These are phyloP conservation scores for Tetradesmus lagerheimii DNA, from an alignment of 139 green algal genomes.

Conservation along the genomic window DNA sequence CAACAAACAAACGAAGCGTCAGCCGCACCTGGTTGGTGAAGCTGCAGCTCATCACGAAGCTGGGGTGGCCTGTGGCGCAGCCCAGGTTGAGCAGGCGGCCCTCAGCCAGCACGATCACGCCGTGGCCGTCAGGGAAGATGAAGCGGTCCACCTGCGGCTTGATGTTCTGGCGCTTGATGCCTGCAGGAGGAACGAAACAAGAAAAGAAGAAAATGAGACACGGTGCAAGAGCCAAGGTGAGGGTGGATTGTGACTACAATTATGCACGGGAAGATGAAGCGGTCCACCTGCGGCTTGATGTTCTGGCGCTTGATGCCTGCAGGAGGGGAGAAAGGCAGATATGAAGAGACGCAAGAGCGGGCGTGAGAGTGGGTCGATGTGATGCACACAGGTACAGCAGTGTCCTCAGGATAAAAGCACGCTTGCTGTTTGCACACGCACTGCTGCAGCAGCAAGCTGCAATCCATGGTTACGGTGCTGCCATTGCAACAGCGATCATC, in stretches of 20 bases:
- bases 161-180: constrained; percentile 98
- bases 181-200: constrained; percentile 48
- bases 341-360: too few relatives aligned
- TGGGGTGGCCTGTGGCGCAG: constrained; percentile 99
- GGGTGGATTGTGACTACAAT: too few relatives aligned
- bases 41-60: constrained; percentile 99
- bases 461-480: too few relatives aligned
- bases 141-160: constrained; percentile 97
- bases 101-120: constrained; percentile 98
- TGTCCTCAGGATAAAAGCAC: too few relatives aligned
- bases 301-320: constrained; percentile 97
- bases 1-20: neutral
- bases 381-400: too few relatives aligned
- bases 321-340: neutral
- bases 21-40: constrained; percentile 99
- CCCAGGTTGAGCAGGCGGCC: constrained; percentile 99
- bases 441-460: too few relatives aligned
- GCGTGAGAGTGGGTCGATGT: too few relatives aligned
- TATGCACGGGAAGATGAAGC: constrained; percentile 99
- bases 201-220: too few relatives aligned
- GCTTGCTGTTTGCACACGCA: too few relatives aligned
- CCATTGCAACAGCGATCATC: too few relatives aligned
- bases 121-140: constrained; percentile 99
- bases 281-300: constrained; percentile 97
- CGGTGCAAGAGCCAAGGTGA: too few relatives aligned